Conservation (phyloP, 305 asterid species). For the Lippia alba region DNA sequence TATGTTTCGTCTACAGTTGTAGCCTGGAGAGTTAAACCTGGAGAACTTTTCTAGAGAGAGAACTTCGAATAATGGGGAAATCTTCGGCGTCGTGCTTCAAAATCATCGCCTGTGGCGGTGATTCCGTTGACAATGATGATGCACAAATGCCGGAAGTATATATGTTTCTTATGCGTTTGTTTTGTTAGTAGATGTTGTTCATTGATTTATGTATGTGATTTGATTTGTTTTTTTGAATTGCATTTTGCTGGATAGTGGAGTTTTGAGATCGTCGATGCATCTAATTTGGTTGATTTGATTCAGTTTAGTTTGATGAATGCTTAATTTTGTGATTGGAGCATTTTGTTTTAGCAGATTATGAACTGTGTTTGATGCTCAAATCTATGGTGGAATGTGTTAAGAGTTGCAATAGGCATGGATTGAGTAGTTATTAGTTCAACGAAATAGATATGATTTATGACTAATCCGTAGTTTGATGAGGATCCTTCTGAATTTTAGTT, state of each 20-base stretch:
- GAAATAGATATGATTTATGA: too few relatives aligned
- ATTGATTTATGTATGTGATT: neutral
- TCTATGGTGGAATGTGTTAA: slow-evolving; percentile 23
- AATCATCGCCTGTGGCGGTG: slow-evolving; percentile 77
- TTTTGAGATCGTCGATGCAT: slow-evolving; percentile 32
- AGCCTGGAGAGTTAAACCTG: neutral
- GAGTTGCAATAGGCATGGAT: neutral
- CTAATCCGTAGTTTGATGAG: neutral
- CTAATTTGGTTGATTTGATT: slow-evolving; percentile 27
- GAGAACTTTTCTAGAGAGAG: slow-evolving; percentile 23
- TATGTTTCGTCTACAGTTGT: slow-evolving; percentile 9
- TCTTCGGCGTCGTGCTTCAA: slow-evolving; percentile 75
- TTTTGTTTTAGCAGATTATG: neutral
- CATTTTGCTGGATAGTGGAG: slow-evolving; percentile 10
- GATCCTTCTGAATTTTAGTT: neutral
- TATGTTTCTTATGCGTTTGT: neutral
- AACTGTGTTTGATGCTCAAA: slow-evolving; percentile 14
- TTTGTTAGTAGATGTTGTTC: slow-evolving; percentile 4
- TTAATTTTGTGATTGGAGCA: neutral
- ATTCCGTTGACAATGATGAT: slow-evolving; percentile 67
- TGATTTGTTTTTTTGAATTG: neutral
- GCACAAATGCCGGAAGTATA: slow-evolving; percentile 59
- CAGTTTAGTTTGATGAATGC: neutral
- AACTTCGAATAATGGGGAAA: slow-evolving; percentile 57
- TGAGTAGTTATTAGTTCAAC: too few relatives aligned